Evolutionary conservation across 2,329 filamentous ascomycete genomes (phyloP).

Genomic region (Malbranchea zuffiana): DNA sequence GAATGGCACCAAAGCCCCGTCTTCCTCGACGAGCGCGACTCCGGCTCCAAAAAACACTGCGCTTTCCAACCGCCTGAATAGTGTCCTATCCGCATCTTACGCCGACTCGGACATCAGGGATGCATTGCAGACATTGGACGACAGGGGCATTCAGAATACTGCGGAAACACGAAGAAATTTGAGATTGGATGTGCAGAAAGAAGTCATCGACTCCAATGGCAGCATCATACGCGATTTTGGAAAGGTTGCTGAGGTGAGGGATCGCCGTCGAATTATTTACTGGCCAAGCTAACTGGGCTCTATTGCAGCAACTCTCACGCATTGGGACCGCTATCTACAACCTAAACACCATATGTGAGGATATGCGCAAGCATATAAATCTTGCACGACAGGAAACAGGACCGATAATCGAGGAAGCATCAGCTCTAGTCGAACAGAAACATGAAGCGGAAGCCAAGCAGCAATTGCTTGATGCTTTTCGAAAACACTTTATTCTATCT

Average conservation of each 20-base stretch:
- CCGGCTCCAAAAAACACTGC: slow-evolving; percentile 43
- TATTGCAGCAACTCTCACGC: slow-evolving; percentile 63
- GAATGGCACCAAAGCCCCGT: slow-evolving; percentile 9
- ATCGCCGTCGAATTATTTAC: not conserved
- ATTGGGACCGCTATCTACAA: slow-evolving; percentile 69
- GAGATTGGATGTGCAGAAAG: slow-evolving; percentile 73
- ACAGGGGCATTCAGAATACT: slow-evolving; percentile 59
- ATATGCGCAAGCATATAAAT: slow-evolving; percentile 67
- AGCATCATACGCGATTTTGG: slow-evolving; percentile 82
- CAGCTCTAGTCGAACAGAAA: slow-evolving; percentile 60
- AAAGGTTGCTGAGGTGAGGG: slow-evolving; percentile 69
- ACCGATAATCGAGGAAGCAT: slow-evolving; percentile 66
- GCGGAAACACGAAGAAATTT: slow-evolving; percentile 68
- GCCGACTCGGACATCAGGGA: slow-evolving; percentile 85
- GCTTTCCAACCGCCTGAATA: slow-evolving; percentile 69
- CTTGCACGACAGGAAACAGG: slow-evolving; percentile 64
- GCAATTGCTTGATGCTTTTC: slow-evolving; percentile 64
- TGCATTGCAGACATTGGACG: slow-evolving; percentile 66
- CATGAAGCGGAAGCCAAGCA: slow-evolving; percentile 69
- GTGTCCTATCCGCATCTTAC: slow-evolving; percentile 82
- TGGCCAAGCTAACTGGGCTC: slow-evolving; percentile 8
- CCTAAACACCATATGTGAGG: slow-evolving; percentile 67
- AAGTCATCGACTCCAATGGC: slow-evolving; percentile 87
- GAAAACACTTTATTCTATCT: slow-evolving; percentile 69
- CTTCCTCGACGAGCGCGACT: slow-evolving; percentile 3